Conservation (phyloP, 2,329 filamentous ascomycete genomes). For the Exophiala spinifera region DNA sequence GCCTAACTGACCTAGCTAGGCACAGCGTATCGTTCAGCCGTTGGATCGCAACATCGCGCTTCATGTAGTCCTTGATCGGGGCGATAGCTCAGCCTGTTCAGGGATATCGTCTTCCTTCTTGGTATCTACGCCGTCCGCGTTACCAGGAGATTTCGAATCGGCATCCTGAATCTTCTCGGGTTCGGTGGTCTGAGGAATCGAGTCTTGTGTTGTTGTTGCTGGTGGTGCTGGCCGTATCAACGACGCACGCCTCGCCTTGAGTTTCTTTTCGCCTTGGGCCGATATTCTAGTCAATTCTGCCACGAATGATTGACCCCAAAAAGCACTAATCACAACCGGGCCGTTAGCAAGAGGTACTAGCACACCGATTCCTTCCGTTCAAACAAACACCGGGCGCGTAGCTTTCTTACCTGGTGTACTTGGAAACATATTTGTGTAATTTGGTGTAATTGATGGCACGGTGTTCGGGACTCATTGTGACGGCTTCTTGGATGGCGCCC, state of each 20-base stretch:
- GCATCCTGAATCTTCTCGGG: background rate
- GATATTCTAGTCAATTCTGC: conserved; percentile 68
- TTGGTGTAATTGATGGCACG: conserved; percentile 84
- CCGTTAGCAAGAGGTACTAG: conserved; percentile 27
- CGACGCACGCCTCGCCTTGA: conserved; percentile 37
- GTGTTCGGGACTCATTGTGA: conserved; percentile 91
- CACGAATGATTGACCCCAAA: conserved; percentile 95
- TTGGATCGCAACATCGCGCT: too few species aligned
- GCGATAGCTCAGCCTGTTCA: background rate
- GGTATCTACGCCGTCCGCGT: background rate
- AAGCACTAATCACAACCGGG: conserved; percentile 56
- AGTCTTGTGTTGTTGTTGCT: background rate
- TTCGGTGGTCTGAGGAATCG: conserved; percentile 3
- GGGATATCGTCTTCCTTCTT: background rate
- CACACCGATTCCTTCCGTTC: too few species aligned
- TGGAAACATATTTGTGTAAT: conserved; percentile 90
- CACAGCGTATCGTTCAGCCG: too few species aligned
- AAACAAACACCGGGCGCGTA: too few species aligned
- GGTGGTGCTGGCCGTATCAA: conserved; percentile 13
- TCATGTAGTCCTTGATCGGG: background rate
- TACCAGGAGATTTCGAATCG: background rate
- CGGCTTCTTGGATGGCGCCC: conserved; percentile 89
- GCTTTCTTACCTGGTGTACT: conserved; percentile 71
- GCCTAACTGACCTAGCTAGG: too few species aligned
- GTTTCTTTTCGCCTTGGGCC: conserved; percentile 49